Base-by-base conservation (phyloP, 2,329 filamentous ascomycete species). In the Aspergillus fijiensis region DNA sequence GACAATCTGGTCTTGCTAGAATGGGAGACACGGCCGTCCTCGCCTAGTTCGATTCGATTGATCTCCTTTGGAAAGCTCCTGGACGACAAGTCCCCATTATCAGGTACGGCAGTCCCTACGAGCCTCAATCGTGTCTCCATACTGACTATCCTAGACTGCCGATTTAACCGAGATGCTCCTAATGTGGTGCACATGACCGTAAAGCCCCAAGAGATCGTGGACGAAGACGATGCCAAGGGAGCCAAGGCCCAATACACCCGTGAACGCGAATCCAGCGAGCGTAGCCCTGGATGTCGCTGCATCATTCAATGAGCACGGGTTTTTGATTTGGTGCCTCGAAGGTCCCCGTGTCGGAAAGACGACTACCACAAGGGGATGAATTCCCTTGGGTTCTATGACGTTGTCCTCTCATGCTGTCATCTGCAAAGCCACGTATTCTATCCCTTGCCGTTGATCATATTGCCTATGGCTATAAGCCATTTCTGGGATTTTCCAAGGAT, bases 101-200 rank as follows among this genome's bases (percentile, higher is more conserved):
- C 87, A 80, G 92, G 93, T 96, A 84, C 72, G 84, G 39, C 11
- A 42, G 14, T n/a, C 39, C 16, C 6, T 42, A 42, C 16, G 14
- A 42, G 33, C 11, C 78, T 55, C 31, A 29, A 9, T 29, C 27
- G 27, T 29, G 7, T 60, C 31, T 62, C 50, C 58, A 51, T 42
- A 42, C 39, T 42, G 14, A 50, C 33, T 47, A 14, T 50, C 21
- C 19, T 69, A 96, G 92, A 93, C 66, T 93, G 91, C 70, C 89
- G 87, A 62, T 92, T 96, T 71, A 90, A 86, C 70, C 82, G 82
- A 31, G 88, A 92, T 63, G 81, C 83, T 11, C 86, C 90, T 7
- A 96, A 96, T 67, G 90, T 96, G 29, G 87, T 96, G n/a, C 92
- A 96, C 76, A 96, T 96, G 92, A 94, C 90, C 5, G 87, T 96